Conservation (phyloP, 306 rosid genomes). For the Malus orientalis region DNA sequence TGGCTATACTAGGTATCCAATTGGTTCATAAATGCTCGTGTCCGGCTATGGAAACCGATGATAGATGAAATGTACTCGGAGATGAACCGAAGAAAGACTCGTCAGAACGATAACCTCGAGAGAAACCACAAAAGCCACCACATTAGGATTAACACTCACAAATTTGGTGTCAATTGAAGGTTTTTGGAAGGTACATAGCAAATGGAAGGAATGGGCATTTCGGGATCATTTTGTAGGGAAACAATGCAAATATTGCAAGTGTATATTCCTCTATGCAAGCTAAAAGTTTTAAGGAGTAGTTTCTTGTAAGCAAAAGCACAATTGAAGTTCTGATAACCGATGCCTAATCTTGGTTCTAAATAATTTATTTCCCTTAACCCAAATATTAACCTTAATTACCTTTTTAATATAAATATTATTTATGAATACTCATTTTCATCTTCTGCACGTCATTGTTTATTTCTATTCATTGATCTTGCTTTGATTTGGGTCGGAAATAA, state of each 20-base stretch:
- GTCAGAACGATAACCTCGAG: constrained; percentile 29
- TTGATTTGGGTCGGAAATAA: too few relatives aligned
- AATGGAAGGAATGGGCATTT: neutral
- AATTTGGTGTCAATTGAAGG: constrained; percentile 36
- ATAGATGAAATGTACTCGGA: constrained; percentile 94
- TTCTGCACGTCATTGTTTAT: too few relatives aligned
- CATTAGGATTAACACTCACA: constrained; percentile 26
- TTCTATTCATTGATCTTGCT: neutral
- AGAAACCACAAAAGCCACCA: constrained; percentile 24
- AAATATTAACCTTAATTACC: too few relatives aligned
- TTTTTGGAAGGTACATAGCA: neutral
- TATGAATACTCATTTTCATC: too few relatives aligned
- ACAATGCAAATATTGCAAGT: neutral
- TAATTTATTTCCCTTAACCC: neutral
- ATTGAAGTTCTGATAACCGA: neutral
- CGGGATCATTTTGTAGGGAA: neutral
- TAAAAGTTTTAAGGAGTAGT: neutral
- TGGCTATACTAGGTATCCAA: constrained; percentile 57
- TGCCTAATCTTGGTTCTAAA: neutral
- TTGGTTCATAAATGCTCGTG: constrained; percentile 96
- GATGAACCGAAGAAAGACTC: constrained; percentile 59
- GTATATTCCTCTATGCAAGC: neutral
- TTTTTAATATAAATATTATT: too few relatives aligned
- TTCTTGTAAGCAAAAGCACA: neutral
- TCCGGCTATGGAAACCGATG: constrained; percentile 93